Conservation (phyloP, 2,329 filamentous ascomycete genomes). For the Chalara sp. region DNA sequence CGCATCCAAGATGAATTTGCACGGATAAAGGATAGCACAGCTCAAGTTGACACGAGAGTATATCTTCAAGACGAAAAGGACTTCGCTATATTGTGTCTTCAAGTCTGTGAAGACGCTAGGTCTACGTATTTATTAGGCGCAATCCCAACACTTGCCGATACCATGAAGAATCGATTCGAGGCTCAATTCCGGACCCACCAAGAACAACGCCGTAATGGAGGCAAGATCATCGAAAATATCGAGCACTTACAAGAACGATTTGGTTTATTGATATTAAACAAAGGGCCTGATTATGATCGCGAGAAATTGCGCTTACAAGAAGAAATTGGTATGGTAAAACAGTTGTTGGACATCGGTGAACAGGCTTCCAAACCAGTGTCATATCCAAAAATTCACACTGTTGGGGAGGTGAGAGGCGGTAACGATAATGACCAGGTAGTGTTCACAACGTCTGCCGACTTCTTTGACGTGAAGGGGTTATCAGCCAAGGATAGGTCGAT, state of each 20-base stretch:
- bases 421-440: constrained; percentile 34
- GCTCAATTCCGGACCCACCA: constrained; percentile 27
- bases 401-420: constrained; percentile 32
- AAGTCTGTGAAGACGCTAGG: constrained; percentile 31
- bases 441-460: constrained; percentile 34
- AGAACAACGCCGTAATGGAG: constrained; percentile 26
- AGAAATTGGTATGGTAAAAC: constrained; percentile 29
- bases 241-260: constrained; percentile 28
- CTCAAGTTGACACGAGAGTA: constrained; percentile 16
- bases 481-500: constrained; percentile 28
- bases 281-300: constrained; percentile 14
- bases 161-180: constrained; percentile 21
- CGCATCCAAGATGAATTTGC: constrained; percentile 31
- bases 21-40: constrained; percentile 4
- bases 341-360: constrained; percentile 34
- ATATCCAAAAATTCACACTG: constrained; percentile 15
- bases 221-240: constrained; percentile 27
- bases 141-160: constrained; percentile 6
- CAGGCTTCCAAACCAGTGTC: constrained; percentile 13
- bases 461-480: constrained; percentile 34
- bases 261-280: constrained; percentile 17
- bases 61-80: constrained; percentile 31
- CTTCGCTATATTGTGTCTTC: constrained; percentile 32
- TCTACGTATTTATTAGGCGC: constrained; percentile 18
- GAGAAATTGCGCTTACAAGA: constrained; percentile 27